Base-by-base conservation (phyloP, 306 rosid species). In the Begonia loranthoides region DNA sequence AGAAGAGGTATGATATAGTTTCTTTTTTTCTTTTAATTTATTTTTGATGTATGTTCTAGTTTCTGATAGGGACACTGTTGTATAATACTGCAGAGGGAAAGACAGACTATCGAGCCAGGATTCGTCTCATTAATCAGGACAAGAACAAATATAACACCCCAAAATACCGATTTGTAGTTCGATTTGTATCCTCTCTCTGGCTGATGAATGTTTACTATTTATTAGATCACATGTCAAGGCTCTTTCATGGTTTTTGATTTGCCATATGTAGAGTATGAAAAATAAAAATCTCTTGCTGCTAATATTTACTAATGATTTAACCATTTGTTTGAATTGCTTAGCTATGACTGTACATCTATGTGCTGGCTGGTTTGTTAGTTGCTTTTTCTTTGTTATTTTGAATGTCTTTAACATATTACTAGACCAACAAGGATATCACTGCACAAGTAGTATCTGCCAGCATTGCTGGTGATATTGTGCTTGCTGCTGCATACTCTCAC, bases 101-200 rank as follows among this genome's bases (percentile, higher is more conserved):
- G 75, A 90, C 97, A 0, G 97, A 90, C 45, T 90, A 90, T 52
- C 66, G 97, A 0, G 97, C 97, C 10, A 73, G 97, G 63, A 76
- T 85, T 56, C 75, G 97, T 17, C 58, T 89, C 44, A 85, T 90
- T n/a, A 90, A 90, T 12, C 97, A 90, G 38, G 97, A 90, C 50
- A 89, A 89, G 52, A 89, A 89, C 66, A 89, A 84, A 46, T 89
- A 82, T 56, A 89, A 89, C 52, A 89, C 95, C 0, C 97, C 97
- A 0, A 89, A 89, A 44, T 85, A 80, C 33, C 85, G 95, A 0
- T 76, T 79, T 19, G 97, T 82, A 1, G 94, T 90, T 14, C 79
- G 95, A 54, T 71, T 78, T 50, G 96, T 84, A 88, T 84, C 96
- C 96, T 73, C 6, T 52, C 24, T 17, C 1, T 14, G 0, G 11